Conservation (phyloP, 2,329 filamentous ascomycete species). For the Cytospora leucostoma region DNA sequence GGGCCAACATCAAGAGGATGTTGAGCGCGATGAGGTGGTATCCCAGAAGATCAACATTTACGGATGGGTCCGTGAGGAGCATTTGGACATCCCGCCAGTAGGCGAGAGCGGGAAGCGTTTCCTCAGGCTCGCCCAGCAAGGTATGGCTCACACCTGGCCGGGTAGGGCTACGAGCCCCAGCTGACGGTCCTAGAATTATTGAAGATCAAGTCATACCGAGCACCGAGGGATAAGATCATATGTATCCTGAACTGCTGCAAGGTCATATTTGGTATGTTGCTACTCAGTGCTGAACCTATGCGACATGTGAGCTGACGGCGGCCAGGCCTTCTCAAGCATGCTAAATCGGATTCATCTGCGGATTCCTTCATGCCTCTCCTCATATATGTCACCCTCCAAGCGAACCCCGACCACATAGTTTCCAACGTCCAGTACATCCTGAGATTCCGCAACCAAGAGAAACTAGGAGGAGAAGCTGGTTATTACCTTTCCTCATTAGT, state of each 20-base stretch:
- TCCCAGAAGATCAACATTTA: slow-evolving; percentile 97
- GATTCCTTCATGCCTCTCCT: slow-evolving; percentile 94
- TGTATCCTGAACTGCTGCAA: slow-evolving; percentile 99
- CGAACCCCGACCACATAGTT: slow-evolving; percentile 91
- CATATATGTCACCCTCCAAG: slow-evolving; percentile 93
- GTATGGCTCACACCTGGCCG: slow-evolving; percentile 42
- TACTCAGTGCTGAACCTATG: neutral
- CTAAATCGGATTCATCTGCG: slow-evolving; percentile 90
- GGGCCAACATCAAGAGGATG: slow-evolving; percentile 96
- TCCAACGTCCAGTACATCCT: slow-evolving; percentile 98
- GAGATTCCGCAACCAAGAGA: slow-evolving; percentile 95
- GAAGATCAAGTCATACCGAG: slow-evolving; percentile 95
- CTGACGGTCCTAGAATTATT: slow-evolving; percentile 68
- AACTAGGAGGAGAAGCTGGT: slow-evolving; percentile 93
- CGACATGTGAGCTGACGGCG: neutral
- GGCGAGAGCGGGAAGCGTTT: slow-evolving; percentile 88
- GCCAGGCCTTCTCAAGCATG: slow-evolving; percentile 80
- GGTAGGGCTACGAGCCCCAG: neutral
- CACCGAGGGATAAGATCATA: slow-evolving; percentile 97
- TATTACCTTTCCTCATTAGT: slow-evolving; percentile 96
- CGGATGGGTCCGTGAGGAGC: slow-evolving; percentile 88
- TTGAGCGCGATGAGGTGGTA: slow-evolving; percentile 93
- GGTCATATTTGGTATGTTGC: slow-evolving; percentile 82
- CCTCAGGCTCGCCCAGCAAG: slow-evolving; percentile 84
- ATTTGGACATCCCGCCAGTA: slow-evolving; percentile 86